Conservation (phyloP, 805 yeast genomes). For the Jamesozyma rosinii region DNA sequence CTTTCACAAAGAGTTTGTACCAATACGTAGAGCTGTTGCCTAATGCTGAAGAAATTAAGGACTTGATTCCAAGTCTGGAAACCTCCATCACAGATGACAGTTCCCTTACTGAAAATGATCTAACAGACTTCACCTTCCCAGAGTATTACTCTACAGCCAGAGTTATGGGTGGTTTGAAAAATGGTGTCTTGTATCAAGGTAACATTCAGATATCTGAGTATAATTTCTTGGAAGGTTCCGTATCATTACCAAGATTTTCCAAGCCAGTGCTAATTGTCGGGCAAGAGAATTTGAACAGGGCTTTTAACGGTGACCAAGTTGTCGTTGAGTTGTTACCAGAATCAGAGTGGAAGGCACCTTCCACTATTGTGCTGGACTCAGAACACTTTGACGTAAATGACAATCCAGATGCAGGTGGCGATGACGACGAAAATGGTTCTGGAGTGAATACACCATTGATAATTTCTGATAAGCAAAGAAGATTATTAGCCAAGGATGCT, state of each 20-base stretch:
- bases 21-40: slow-evolving; percentile 67
- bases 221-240: slow-evolving; percentile 80
- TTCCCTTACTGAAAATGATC: slow-evolving; percentile 13
- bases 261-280: slow-evolving; percentile 80
- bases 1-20: slow-evolving; percentile 47
- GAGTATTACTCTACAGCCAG: slow-evolving; percentile 75
- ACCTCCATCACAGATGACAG: slow-evolving; percentile 22
- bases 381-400: slow-evolving; percentile 51
- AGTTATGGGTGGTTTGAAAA: slow-evolving; percentile 81
- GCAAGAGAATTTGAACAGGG: slow-evolving; percentile 74
- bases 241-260: slow-evolving; percentile 60
- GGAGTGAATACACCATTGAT: slow-evolving; percentile 35
- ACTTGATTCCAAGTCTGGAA: slow-evolving; percentile 57
- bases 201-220: slow-evolving; percentile 69
- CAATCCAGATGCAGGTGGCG: slow-evolving; percentile 45
- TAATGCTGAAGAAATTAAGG: slow-evolving; percentile 64
- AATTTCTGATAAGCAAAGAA: slow-evolving; percentile 37
- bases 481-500: slow-evolving; percentile 70
- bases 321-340: slow-evolving; percentile 84
- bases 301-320: slow-evolving; percentile 86
- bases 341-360: slow-evolving; percentile 79
- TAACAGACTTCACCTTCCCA: slow-evolving; percentile 53
- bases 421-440: slow-evolving; percentile 38
- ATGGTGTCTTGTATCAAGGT: slow-evolving; percentile 84
- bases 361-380: slow-evolving; percentile 71